phyloP scores from a whole-genome alignment of 2,329 filamentous ascomycete species.

The Pseudogymnoascus sp. region DNA sequence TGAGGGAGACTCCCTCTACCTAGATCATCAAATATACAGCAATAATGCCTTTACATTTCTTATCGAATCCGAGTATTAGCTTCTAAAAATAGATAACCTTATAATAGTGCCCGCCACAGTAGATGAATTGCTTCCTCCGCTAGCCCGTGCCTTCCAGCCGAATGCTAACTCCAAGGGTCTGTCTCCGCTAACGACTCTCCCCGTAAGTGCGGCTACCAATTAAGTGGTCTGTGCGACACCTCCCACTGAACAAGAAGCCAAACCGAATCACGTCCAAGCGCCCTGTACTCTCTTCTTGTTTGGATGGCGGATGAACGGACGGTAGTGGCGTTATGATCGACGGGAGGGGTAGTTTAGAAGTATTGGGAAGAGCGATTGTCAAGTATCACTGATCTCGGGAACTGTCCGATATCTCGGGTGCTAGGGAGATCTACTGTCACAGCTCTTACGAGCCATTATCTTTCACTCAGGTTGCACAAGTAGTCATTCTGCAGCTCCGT shows the following conservation, averaged over 20 bases:
- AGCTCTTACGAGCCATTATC: not conserved
- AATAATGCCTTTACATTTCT: not conserved
- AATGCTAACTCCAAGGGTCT: not conserved
- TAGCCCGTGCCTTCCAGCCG: not conserved
- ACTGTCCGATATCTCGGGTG: not conserved
- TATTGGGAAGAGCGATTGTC: not conserved
- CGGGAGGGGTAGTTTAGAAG: not conserved
- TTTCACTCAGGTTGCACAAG: not conserved
- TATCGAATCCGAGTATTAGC: not conserved
- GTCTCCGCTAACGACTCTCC: not conserved
- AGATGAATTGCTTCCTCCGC: not conserved
- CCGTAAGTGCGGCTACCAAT: not conserved
- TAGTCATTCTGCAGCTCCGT: not conserved
- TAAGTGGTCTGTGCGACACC: not conserved
- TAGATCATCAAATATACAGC: not conserved
- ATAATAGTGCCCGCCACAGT: not conserved
- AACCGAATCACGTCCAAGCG: not conserved
- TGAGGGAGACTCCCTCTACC: not conserved
- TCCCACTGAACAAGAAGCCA: not conserved
- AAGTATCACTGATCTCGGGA: not conserved
- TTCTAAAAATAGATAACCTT: conserved; percentile 1
- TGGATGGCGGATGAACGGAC: not conserved
- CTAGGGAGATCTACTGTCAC: not conserved
- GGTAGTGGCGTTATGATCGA: not conserved
- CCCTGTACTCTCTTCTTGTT: not conserved